phyloP scores from a whole-genome alignment of 305 asterid species.

The Fraxinus angustifolia region DNA sequence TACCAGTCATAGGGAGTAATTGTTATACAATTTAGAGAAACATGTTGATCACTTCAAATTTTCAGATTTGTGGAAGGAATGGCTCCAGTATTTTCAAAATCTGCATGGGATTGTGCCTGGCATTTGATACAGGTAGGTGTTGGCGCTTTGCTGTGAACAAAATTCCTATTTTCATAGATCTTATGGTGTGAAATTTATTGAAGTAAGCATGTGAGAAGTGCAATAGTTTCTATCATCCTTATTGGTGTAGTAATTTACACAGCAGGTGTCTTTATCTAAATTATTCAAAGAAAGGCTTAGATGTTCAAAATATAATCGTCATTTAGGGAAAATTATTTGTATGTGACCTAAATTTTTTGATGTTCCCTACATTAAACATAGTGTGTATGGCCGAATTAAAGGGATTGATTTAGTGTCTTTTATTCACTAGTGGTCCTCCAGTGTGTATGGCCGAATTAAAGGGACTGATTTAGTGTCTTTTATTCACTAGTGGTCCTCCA shows the following conservation, averaged over 20 bases:
- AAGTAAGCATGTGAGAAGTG: not conserved
- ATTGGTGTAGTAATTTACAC: not conserved
- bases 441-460: not conserved
- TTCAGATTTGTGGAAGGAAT: slow-evolving; percentile 98
- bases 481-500: not conserved
- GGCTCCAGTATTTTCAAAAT: slow-evolving; percentile 98
- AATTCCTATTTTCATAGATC: not conserved
- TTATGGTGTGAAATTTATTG: not conserved
- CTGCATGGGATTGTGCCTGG: slow-evolving; percentile 99
- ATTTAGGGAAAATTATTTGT: not conserved
- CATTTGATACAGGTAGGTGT: slow-evolving; percentile 82
- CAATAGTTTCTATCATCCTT: not conserved
- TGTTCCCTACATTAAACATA: not conserved
- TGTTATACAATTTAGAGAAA: slow-evolving; percentile 2
- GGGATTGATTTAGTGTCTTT: not conserved
- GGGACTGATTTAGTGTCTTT: not conserved
- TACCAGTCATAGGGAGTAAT: slow-evolving; percentile 1
- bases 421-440: not conserved
- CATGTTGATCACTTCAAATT: slow-evolving; percentile 16
- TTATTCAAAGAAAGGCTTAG: not conserved
- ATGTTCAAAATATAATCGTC: not conserved
- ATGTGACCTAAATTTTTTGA: not conserved
- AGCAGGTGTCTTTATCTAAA: not conserved
- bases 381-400: not conserved
- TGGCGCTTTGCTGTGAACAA: not conserved